Base-by-base conservation (phyloP, 2,329 filamentous ascomycete genomes). In the Diaporthe nobilis region DNA sequence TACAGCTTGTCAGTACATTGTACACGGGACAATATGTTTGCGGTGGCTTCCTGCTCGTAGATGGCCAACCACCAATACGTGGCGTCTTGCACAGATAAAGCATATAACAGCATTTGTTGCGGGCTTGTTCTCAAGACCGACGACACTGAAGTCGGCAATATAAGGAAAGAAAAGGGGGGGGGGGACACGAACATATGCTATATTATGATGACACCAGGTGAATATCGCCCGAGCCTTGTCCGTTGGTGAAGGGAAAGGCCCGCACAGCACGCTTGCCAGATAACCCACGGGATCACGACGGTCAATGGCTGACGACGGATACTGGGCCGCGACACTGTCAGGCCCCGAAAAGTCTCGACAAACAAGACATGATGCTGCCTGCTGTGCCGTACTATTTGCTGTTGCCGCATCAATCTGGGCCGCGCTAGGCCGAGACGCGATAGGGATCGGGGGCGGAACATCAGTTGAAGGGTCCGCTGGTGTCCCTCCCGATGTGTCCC, bases 151-250 rank as follows among this genome's bases (percentile, higher is more conserved):
- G 58, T 44, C n/a, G 7, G 42, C 17, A 42, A 34, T 20, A 12
- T 7, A 20, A 15, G 9, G 8, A 12, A 10, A 42, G 34, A 53
- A 12, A 20, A 15, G 1, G 6, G 10, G 34, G 13, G 31, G 22
- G 6, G 22, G 22, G n/a, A 15, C 53, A 70, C 65, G n/a, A 28
- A 70, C 95, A 82, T 98, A 99, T 63, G 89, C 89, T 75, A 99
- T 92, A 80, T 98, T 98, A 84, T 98, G 93, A 84, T 98, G 96
- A 55, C 96, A 92, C 97, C 97, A 99, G 1, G 94, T 95, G 82
- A 98, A 98, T 76, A 99, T 94, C 2, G 92, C 95, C 39, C 97
- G 90, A 3, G 97, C 96, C 85, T 98, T 98, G 84, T 98, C 96
- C 0, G 96, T 98, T 1, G 87, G 86, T 0, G 95, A 98, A 0